Evolutionary conservation across 805 yeast species (phyloP), one percentile per base, ranked within the genome.

Genomic region (Suhomyces sp.): DNA sequence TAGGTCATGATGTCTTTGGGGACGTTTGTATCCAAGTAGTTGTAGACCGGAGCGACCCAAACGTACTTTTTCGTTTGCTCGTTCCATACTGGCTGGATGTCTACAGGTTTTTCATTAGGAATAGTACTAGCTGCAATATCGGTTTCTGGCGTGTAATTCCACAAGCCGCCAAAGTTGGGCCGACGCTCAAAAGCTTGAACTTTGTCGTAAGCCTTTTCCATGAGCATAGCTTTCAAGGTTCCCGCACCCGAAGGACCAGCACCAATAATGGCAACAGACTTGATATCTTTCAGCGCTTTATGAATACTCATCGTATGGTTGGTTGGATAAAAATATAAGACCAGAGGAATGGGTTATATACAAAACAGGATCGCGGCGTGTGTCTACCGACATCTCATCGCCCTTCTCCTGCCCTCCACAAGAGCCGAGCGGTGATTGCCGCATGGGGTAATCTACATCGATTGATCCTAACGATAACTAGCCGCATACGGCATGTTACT

Each of bases 241-340:
- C 72, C 73, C 17, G 69, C 55, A 10, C 84, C 81, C 0, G 88
- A 83, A 3, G 94, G 92, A 0, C 96, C 96, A 2, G 82, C 91
- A 2, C 96, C 96, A 21, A 89, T 76, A 7, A 89, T 79, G 0
- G 89, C 90, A 3, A 87, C 73, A 29, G 67, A 62, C 47, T 67
- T 65, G 19, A 69, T 54, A n/a, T 48, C 41, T 31, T 65, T 66
- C 17, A 45, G 25, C 19, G 40, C 47, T 31, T 20, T 12, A 12
- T 31, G 41, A 4, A 31, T 20, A 17, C 35, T 8, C 41, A 37
- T 37, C 22, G 41, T 37, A 4, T 37, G 41, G 17, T 5, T 31
- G 17, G 17, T 8, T 1, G 2, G n/a, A 3, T n/a, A 2, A 6
- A 31, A 31, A 31, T 29, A 29, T 31, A n/a, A n/a, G 8, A 17